A percentile compares a stretch with the other conserved stretches of the same genome.
Evolutionary conservation across 352 stramenopile species (phyloP).

Genomic region (Pythium grandisporangium): DNA sequence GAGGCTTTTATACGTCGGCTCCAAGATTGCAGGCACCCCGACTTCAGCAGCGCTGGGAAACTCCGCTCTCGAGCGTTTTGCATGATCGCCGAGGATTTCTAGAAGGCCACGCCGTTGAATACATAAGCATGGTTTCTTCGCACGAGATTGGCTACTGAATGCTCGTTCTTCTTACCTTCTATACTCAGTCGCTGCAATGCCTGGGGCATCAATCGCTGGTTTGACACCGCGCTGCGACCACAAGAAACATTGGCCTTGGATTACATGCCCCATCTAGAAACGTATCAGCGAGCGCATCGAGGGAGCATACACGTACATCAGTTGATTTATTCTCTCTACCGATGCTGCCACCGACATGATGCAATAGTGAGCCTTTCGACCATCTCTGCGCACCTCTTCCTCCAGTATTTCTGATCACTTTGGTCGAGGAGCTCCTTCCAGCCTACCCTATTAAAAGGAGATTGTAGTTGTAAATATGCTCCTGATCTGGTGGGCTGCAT

Average conservation of each 20-base stretch:
- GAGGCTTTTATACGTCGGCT: constrained; percentile 27
- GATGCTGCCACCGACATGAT: constrained; percentile 28
- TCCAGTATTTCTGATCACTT: not conserved
- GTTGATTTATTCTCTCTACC: constrained; percentile 34
- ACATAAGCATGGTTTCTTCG: not conserved
- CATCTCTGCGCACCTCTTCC: not conserved
- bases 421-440: not conserved
- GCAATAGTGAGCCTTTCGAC: not conserved
- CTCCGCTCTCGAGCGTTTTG: constrained; percentile 6
- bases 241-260: not conserved
- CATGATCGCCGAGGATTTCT: constrained; percentile 56
- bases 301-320: constrained; percentile 46
- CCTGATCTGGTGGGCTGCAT: too few relatives aligned
- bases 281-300: too few relatives aligned
- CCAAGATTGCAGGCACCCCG: constrained; percentile 22
- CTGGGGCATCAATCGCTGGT: constrained; percentile 26
- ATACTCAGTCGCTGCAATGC: constrained; percentile 39
- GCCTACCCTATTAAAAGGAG: too few relatives aligned
- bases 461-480: too few relatives aligned
- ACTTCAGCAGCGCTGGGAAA: constrained; percentile 26
- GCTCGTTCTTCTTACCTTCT: constrained; percentile 14
- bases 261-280: too few relatives aligned
- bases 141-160: too few relatives aligned
- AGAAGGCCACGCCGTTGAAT: not conserved
- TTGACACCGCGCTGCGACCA: constrained; percentile 24